Conservation (phyloP, 164 flowering plant genomes). For the Vitis riparia region DNA sequence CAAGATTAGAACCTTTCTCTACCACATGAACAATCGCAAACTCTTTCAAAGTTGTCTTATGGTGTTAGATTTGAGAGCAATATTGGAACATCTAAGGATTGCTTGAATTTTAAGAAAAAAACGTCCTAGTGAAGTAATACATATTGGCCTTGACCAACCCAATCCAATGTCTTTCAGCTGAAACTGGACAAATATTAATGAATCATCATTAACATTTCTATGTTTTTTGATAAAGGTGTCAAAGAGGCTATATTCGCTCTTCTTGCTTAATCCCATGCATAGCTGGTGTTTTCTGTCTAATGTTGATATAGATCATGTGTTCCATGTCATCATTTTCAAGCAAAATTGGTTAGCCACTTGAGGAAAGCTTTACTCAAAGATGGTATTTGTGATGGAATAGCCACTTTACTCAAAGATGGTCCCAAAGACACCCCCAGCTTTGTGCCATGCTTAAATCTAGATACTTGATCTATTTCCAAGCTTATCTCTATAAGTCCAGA, state of each 20-base stretch:
- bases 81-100: background rate
- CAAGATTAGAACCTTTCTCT: constrained; percentile 77
- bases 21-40: constrained; percentile 70
- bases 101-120: constrained; percentile 77
- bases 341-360: background rate
- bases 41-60: constrained; percentile 23
- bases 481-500: constrained; percentile 81
- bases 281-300: constrained; percentile 57
- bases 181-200: constrained; percentile 57
- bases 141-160: constrained; percentile 90
- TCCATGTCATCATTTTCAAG: constrained; percentile 55
- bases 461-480: constrained; percentile 41
- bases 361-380: constrained; percentile 16
- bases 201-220: constrained; percentile 50
- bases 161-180: constrained; percentile 40
- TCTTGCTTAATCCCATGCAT: constrained; percentile 35
- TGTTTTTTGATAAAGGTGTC: constrained; percentile 72
- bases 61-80: constrained; percentile 13
- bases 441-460: constrained; percentile 37
- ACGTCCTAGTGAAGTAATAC: constrained; percentile 79
- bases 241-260: constrained; percentile 47
- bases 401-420: constrained; percentile 35
- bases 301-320: constrained; percentile 37
- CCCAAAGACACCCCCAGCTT: constrained; percentile 76
- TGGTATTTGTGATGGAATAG: constrained; percentile 37